Percentiles rank a stretch among this genome's conserved stretches.
These are phyloP conservation scores for Catharanthus roseus DNA, from an alignment of 257 asterid genomes.

Conservation along the genomic window DNA sequence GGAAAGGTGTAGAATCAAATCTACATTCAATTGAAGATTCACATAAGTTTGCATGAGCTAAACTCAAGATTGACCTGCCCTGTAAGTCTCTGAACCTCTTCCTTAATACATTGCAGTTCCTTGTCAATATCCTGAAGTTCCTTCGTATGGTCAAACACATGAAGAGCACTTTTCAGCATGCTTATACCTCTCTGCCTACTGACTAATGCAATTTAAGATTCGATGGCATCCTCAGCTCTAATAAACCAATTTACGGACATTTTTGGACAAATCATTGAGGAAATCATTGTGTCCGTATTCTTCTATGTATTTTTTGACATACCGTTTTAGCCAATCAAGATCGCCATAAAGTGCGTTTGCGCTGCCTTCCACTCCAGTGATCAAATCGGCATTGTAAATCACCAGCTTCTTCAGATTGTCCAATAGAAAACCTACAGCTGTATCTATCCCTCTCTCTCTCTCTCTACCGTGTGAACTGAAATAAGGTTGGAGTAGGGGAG, in stretches of 20 bases:
- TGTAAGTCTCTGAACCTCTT: neutral
- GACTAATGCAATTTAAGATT: slow-evolving; percentile 18
- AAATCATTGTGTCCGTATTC: slow-evolving; percentile 2
- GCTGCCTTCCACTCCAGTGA: neutral
- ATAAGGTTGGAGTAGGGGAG: too few relatives aligned
- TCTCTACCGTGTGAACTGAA: too few relatives aligned
- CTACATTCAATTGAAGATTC: too few relatives aligned
- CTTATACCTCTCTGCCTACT: slow-evolving; percentile 6
- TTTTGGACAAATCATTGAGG: slow-evolving; percentile 4
- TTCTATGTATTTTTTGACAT: neutral
- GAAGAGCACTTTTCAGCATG: neutral
- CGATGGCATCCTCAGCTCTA: slow-evolving; percentile 33
- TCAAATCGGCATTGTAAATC: neutral
- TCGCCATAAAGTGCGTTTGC: neutral
- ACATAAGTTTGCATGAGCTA: slow-evolving; percentile 1
- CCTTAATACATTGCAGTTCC: slow-evolving; percentile 7
- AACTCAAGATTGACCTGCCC: neutral
- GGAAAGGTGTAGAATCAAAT: too few relatives aligned
- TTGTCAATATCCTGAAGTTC: slow-evolving; percentile 4
- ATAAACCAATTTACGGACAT: slow-evolving; percentile 19
- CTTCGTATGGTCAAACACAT: neutral
- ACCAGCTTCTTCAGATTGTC: neutral
- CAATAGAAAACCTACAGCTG: slow-evolving; percentile 1
- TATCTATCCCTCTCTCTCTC: neutral
- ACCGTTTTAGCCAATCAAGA: neutral